A percentile compares a stretch with the other conserved stretches of the same genome.
Conservation (phyloP, 2,329 filamentous ascomycete genomes). For the Aspergillus sp. region DNA sequence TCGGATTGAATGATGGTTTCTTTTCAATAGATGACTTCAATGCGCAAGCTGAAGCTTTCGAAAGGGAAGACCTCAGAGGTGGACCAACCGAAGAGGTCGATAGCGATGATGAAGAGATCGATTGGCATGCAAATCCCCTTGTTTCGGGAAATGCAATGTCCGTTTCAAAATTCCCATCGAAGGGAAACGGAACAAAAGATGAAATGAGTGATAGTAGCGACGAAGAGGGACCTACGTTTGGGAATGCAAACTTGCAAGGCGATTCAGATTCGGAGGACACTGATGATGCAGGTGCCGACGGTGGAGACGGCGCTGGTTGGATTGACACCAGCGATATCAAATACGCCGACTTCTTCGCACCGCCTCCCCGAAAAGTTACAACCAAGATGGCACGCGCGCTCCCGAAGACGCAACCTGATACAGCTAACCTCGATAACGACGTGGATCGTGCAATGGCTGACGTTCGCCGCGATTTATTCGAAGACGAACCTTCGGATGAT, state of each 20-base stretch:
- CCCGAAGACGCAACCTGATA: conserved; percentile 45
- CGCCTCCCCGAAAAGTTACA: conserved; percentile 65
- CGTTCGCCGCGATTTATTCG: conserved; percentile 84
- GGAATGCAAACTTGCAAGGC: conserved; percentile 66
- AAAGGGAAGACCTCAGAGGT: conserved; percentile 73
- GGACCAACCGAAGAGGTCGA: conserved; percentile 67
- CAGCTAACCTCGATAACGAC: conserved; percentile 54
- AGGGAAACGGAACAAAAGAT: conserved; percentile 17
- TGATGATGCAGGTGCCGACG: conserved; percentile 46
- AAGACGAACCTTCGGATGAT: conserved; percentile 54
- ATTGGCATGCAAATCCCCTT: conserved; percentile 78
- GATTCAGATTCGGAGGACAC: conserved; percentile 57
- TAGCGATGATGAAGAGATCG: conserved; percentile 73
- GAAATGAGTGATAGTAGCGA: conserved; percentile 42
- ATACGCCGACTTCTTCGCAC: conserved; percentile 90
- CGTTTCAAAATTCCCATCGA: conserved; percentile 2
- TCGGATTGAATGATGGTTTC: conserved; percentile 93
- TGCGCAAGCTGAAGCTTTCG: conserved; percentile 80
- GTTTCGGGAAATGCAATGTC: conserved; percentile 23
- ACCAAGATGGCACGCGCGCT: conserved; percentile 49
- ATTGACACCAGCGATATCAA: conserved; percentile 80
- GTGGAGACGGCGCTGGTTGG: conserved; percentile 53
- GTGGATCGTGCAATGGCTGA: conserved; percentile 77
- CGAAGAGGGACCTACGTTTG: conserved; percentile 77
- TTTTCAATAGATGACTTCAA: conserved; percentile 98